phyloP scores from a whole-genome alignment of 257 asterid genomes.

The Dorcoceras hygrometricum region DNA sequence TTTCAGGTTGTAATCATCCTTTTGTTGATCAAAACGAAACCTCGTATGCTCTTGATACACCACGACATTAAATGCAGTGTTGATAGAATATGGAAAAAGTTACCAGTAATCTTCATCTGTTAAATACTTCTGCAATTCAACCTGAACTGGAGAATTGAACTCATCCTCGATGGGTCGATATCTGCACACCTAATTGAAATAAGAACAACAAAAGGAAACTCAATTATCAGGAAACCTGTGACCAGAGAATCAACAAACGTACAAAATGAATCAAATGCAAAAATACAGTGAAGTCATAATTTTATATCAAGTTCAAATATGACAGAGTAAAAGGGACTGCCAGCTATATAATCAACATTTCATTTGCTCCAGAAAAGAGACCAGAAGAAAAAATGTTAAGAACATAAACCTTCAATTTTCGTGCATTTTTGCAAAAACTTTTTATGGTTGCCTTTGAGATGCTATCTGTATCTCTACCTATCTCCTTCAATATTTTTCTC shows the following conservation, averaged over 20 bases:
- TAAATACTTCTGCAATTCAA: conserved; percentile 78
- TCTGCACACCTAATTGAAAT: conserved; percentile 68
- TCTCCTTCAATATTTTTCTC: conserved; percentile 59
- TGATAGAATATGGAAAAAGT: conserved; percentile 1
- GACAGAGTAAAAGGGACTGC: not conserved
- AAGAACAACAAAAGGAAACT: conserved; percentile 9
- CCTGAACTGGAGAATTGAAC: conserved; percentile 63
- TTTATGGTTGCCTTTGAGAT: conserved; percentile 70
- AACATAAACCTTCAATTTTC: conserved; percentile 61
- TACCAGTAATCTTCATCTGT: conserved; percentile 92
- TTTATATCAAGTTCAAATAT: not conserved
- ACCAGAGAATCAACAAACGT: not conserved
- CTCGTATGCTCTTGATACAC: not conserved
- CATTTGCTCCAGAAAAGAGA: not conserved
- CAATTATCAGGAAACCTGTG: conserved; percentile 17
- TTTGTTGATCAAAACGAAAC: not conserved
- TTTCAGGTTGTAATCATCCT: not conserved
- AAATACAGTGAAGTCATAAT: conserved; percentile 1
- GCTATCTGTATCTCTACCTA: conserved; percentile 86
- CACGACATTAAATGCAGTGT: not conserved
- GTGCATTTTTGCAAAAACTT: conserved; percentile 88
- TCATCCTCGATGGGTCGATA: conserved; percentile 86
- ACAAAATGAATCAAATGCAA: not conserved
- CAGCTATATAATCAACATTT: not conserved
- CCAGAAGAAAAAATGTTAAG: conserved; percentile 7